A percentile compares a stretch with the other conserved stretches of the same genome.
Evolutionary conservation across 805 yeast species (phyloP).

Genomic region (Peterozyma xylosa): DNA sequence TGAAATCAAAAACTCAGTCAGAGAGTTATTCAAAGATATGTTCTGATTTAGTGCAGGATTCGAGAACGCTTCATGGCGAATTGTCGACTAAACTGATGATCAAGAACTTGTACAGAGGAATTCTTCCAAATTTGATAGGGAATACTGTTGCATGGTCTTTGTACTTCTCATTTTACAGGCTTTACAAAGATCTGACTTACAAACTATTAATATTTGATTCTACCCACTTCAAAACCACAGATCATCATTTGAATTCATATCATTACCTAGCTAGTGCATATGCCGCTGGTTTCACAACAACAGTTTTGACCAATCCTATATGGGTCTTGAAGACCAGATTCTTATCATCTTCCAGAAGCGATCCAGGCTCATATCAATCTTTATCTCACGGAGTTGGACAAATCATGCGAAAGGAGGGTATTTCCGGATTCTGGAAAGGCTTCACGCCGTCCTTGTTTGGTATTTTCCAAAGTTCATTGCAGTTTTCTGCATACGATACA

Average conservation of each 20-base stretch:
- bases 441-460: constrained; percentile 57
- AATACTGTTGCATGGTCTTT: constrained; percentile 85
- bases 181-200: constrained; percentile 36
- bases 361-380: constrained; percentile 50
- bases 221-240: constrained; percentile 13
- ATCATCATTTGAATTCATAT: constrained; percentile 28
- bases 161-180: constrained; percentile 73
- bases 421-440: constrained; percentile 64
- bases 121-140: constrained; percentile 74
- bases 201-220: constrained; percentile 11
- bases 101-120: constrained; percentile 58
- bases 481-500: constrained; percentile 79
- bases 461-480: constrained; percentile 85
- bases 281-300: constrained; percentile 68
- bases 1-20: constrained; percentile 21
- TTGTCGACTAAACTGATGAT: constrained; percentile 9
- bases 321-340: constrained; percentile 95
- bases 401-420: constrained; percentile 49
- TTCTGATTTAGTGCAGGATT: constrained; percentile 10
- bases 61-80: constrained; percentile 6
- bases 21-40: constrained; percentile 19
- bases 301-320: constrained; percentile 79
- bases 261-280: constrained; percentile 50
- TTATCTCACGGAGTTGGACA: constrained; percentile 44
- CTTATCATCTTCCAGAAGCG: constrained; percentile 42